These are phyloP conservation scores for Termitomyces sp. DNA, from an alignment of 768 basidiomycete genomes.

Conservation along the genomic window DNA sequence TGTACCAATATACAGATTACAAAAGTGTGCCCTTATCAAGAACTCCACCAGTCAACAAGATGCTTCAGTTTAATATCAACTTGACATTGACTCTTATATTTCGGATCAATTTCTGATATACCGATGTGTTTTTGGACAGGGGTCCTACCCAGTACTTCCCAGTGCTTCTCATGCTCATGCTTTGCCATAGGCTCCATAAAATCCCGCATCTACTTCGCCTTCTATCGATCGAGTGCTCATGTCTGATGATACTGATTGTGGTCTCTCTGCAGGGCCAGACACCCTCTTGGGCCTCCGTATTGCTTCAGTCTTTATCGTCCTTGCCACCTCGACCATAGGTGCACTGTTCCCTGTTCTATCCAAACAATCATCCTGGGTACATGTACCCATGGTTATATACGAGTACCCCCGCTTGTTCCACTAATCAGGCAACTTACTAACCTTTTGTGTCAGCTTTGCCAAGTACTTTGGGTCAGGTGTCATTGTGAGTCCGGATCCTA, in stretches of 20 bases:
- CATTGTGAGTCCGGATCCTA: conserved; percentile 49
- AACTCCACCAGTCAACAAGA: too few species aligned
- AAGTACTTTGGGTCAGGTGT: conserved; percentile 93
- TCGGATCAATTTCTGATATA: too few species aligned
- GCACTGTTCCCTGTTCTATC: conserved; percentile 73
- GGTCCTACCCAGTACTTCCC: neutral
- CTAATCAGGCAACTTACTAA: neutral
- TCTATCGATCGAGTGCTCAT: neutral
- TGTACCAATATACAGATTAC: too few species aligned
- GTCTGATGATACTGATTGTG: conserved; percentile 35
- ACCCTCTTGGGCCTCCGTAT: conserved; percentile 53
- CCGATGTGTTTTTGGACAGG: too few species aligned
- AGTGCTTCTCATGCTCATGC: neutral
- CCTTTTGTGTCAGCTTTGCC: conserved; percentile 53
- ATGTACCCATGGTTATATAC: conserved; percentile 58
- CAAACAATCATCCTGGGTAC: conserved; percentile 45
- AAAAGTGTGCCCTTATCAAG: too few species aligned
- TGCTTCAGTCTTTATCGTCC: conserved; percentile 73
- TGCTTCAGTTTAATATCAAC: too few species aligned
- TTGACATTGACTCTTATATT: too few species aligned
- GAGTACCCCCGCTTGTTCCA: conserved; percentile 46
- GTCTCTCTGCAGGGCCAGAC: conserved; percentile 47
- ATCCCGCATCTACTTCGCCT: neutral
- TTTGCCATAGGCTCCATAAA: neutral
- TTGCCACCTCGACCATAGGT: conserved; percentile 56